phyloP scores from a whole-genome alignment of 352 stramenopile genomes.

The Phytophthora podocarpi region DNA sequence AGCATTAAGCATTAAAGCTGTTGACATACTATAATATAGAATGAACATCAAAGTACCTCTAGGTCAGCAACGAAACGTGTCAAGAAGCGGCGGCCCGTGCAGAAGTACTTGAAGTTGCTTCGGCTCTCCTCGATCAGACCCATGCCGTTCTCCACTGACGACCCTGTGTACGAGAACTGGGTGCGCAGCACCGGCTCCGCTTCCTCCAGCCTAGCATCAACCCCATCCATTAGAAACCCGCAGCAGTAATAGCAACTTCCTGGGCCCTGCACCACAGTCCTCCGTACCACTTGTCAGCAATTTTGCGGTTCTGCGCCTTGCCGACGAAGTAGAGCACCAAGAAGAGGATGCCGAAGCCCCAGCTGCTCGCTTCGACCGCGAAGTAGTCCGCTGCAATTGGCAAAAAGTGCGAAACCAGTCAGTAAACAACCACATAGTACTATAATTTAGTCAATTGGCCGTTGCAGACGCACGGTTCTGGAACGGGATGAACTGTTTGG shows the following conservation, averaged over 20 bases:
- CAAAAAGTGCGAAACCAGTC: neutral
- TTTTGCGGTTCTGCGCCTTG: slow-evolving; percentile 67
- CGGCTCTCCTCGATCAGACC: slow-evolving; percentile 74
- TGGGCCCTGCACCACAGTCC: neutral
- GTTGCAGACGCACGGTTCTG: slow-evolving; percentile 33
- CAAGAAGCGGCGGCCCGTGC: slow-evolving; percentile 79
- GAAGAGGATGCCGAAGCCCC: slow-evolving; percentile 56
- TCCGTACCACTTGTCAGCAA: slow-evolving; percentile 69
- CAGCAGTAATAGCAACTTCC: neutral
- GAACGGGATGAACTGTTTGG: slow-evolving; percentile 43
- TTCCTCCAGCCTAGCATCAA: slow-evolving; percentile 56
- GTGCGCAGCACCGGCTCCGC: slow-evolving; percentile 66
- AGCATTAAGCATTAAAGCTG: neutral
- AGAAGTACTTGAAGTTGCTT: slow-evolving; percentile 88
- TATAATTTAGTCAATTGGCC: neutral
- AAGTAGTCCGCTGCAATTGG: slow-evolving; percentile 51
- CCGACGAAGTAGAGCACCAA: slow-evolving; percentile 66
- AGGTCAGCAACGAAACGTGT: slow-evolving; percentile 71
- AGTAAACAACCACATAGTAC: neutral
- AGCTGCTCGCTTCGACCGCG: slow-evolving; percentile 50
- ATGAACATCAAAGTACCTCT: slow-evolving; percentile 37
- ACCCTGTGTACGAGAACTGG: slow-evolving; percentile 80
- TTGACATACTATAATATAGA: neutral
- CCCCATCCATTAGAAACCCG: neutral
- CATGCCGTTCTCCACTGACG: slow-evolving; percentile 57